phyloP scores from a whole-genome alignment of 179 eudicot genomes.

The Pouteria campechiana region DNA sequence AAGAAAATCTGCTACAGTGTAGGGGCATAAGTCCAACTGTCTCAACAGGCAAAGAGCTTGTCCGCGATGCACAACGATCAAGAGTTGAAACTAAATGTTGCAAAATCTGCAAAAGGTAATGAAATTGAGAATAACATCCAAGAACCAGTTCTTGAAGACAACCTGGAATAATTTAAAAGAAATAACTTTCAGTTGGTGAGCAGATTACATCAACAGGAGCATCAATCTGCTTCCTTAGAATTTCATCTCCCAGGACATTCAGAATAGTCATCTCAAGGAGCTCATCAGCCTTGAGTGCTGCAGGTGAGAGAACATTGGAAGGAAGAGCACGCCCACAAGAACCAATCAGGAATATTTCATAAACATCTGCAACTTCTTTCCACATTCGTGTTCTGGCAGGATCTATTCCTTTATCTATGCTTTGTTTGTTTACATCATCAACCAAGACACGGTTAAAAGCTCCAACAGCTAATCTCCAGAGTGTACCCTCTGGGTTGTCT shows the following conservation, averaged over 20 bases:
- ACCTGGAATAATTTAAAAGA: too few species aligned
- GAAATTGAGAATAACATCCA: not conserved
- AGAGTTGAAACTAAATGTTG: conserved; percentile 66
- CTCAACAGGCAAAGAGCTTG: conserved; percentile 91
- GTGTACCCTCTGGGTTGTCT: conserved; percentile 77
- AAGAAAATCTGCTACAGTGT: conserved; percentile 91
- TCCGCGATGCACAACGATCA: conserved; percentile 96
- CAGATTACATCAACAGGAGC: conserved; percentile 64
- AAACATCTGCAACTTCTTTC: conserved; percentile 99
- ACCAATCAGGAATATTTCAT: conserved; percentile 85
- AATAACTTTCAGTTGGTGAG: conserved; percentile 7
- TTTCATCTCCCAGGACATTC: conserved; percentile 64
- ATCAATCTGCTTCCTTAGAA: conserved; percentile 67
- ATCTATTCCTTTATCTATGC: conserved; percentile 19
- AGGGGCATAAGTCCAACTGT: conserved; percentile 92
- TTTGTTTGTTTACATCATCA: conserved; percentile 41
- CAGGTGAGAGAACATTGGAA: conserved; percentile 46
- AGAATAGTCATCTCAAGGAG: conserved; percentile 75
- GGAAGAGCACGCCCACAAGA: conserved; percentile 96
- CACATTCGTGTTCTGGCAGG: conserved; percentile 65
- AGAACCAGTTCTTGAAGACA: too few species aligned
- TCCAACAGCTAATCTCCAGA: conserved; percentile 92
- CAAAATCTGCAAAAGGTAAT: conserved; percentile 47
- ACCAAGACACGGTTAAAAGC: conserved; percentile 69
- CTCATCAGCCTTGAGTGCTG: conserved; percentile 57